phyloP scores from a whole-genome alignment of 139 green algal species.

The Asterochloris erici region DNA sequence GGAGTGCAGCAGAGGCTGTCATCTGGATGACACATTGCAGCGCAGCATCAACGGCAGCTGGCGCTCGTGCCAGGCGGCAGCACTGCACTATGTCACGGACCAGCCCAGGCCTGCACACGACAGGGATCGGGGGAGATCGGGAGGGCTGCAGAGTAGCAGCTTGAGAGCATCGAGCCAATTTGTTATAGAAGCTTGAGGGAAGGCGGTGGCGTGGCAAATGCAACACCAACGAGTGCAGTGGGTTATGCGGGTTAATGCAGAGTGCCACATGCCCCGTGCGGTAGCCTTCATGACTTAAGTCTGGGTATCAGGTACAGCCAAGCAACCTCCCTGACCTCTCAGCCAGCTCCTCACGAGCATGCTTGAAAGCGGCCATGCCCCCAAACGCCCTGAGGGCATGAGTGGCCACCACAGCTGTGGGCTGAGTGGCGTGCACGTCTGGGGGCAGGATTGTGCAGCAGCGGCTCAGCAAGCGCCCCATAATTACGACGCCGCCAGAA shows the following conservation, averaged over 20 bases:
- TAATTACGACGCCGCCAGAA: constrained; percentile 60
- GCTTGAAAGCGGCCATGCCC: constrained; percentile 55
- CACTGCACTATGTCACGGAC: constrained; percentile 46
- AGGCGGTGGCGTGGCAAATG: background rate
- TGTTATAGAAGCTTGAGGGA: background rate
- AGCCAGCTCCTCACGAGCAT: constrained; percentile 43
- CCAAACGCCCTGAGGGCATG: constrained; percentile 63
- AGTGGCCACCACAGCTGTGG: constrained; percentile 52
- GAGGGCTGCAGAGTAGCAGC: background rate
- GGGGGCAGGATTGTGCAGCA: constrained; percentile 62
- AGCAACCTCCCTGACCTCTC: background rate
- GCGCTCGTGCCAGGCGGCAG: constrained; percentile 49
- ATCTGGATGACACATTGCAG: constrained; percentile 59
- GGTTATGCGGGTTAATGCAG: background rate
- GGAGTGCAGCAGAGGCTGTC: constrained; percentile 42
- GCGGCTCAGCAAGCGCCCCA: constrained; percentile 68
- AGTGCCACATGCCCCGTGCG: background rate
- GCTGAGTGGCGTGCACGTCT: constrained; percentile 36
- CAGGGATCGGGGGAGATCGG: background rate
- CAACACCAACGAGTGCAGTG: background rate
- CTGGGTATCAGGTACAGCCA: background rate
- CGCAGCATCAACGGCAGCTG: constrained; percentile 70
- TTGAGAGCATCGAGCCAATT: background rate
- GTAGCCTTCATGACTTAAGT: background rate
- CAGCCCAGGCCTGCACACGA: constrained; percentile 10